Base-by-base conservation (phyloP, 2,329 filamentous ascomycete species). In the Fusarium tanahbumbuense region DNA sequence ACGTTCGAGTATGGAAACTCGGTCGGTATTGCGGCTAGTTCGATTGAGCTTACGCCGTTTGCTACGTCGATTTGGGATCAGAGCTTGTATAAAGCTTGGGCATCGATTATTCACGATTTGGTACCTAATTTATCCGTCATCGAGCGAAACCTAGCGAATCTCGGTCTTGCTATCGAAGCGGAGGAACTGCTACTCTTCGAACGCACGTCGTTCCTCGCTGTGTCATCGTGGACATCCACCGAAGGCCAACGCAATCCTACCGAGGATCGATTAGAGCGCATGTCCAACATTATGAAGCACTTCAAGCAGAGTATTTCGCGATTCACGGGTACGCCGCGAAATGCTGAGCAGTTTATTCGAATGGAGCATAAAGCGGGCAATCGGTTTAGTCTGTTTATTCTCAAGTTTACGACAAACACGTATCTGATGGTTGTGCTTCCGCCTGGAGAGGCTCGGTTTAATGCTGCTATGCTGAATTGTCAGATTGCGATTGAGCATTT, bases 11-110 rank as follows among this genome's bases (percentile, higher is more conserved):
- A 85, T 70, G 81, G 84, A 47, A 75, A 78, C 56, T 78, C 77
- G 8, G 71, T 80, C 23, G 73, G 76, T 45, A 76, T 78, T 27
- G 78, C 78, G 59, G 68, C 78, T 55, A 68, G 68, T 50, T 66
- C 68, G 67, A 68, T 97, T 78, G 88, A 91, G 69, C 87, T 98
- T 65, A 93, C 93, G 62, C 94, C 94, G 64, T 98, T 97, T 79
- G 93, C 94, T 12, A 98, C 95, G 32, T 97, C 93, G 57, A 99
- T 99, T 77, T 99, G 96, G 96, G 96, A 99, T 77, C 96, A 99
- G 83, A 97, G 92, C 58, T 85, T 99, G 40, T 99, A 98, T 85
- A 97, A 97, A 81, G 96, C 96, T 2, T 99, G 96, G 96, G 96
- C 96, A 0, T 93, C 93, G 78, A 98, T 99, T 75, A 98, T 99